Evolutionary conservation across 106 monocot genomes (phyloP).

Genomic region (Hemerocallis citrina): DNA sequence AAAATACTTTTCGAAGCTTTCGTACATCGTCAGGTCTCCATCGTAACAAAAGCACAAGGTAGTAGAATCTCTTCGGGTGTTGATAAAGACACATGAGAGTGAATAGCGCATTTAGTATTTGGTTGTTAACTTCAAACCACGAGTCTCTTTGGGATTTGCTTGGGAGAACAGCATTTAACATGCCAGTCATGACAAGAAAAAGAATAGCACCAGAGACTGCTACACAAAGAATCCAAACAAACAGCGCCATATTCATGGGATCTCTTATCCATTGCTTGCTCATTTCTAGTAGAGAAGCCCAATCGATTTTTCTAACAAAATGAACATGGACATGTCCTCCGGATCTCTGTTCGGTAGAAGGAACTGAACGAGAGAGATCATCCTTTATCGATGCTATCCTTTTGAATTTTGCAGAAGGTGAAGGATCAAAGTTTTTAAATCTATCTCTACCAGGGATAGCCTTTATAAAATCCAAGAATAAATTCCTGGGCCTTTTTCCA

Average conservation of each 20-base stretch:
- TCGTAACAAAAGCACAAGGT: conserved; percentile 57
- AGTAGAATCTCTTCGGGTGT: conserved; percentile 53
- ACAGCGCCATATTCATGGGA: conserved; percentile 80
- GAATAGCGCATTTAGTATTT: conserved; percentile 76
- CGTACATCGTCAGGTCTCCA: conserved; percentile 51
- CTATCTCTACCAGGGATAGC: conserved; percentile 13
- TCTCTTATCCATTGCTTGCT: conserved; percentile 67
- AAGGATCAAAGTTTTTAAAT: conserved; percentile 38
- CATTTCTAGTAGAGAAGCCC: conserved; percentile 34
- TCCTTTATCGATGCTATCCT: conserved; percentile 52
- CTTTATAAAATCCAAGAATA: conserved; percentile 12
- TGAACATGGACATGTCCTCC: conserved; percentile 16
- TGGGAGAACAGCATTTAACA: conserved; percentile 56
- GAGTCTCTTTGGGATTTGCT: conserved; percentile 47
- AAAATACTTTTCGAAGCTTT: conserved; percentile 58
- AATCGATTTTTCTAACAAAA: conserved; percentile 43
- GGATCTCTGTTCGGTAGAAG: conserved; percentile 19
- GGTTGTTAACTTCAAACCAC: conserved; percentile 91
- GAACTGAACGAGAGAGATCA: conserved; percentile 57
- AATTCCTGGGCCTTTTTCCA: conserved; percentile 16
- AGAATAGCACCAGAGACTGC: conserved; percentile 72
- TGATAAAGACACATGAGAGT: conserved; percentile 90
- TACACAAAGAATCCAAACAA: conserved; percentile 69
- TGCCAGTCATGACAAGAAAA: conserved; percentile 81
- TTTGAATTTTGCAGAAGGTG: conserved; percentile 58